These are phyloP conservation scores for Gastrodia elata DNA, from an alignment of 106 monocot species.

Conservation along the genomic window DNA sequence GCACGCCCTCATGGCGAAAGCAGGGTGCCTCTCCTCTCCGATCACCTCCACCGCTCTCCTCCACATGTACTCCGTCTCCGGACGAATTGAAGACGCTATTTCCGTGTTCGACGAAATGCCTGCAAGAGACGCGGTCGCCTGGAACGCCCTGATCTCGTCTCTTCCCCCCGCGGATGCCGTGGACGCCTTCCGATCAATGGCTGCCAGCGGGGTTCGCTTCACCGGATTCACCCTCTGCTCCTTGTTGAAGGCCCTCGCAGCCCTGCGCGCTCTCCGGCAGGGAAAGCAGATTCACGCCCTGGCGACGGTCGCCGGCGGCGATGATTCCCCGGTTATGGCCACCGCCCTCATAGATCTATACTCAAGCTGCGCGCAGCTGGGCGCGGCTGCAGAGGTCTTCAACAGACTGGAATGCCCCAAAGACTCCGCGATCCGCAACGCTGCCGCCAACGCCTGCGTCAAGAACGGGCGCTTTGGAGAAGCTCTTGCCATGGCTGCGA, in stretches of 20 bases:
- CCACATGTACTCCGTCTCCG: slow-evolving; percentile 20
- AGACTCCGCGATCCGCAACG: slow-evolving; percentile 22
- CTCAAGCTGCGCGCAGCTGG: slow-evolving; percentile 21
- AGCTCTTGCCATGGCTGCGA: slow-evolving; percentile 19
- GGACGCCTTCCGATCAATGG: slow-evolving; percentile 24
- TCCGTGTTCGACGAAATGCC: slow-evolving; percentile 49
- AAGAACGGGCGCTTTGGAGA: slow-evolving; percentile 18
- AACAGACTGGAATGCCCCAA: slow-evolving; percentile 11
- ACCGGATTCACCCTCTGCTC: slow-evolving; percentile 36
- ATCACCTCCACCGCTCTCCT: slow-evolving; percentile 41
- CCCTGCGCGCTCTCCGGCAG: background rate
- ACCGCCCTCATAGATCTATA: slow-evolving; percentile 33
- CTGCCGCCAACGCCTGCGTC: slow-evolving; percentile 21
- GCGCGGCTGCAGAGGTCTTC: slow-evolving; percentile 21
- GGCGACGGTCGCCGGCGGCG: slow-evolving; percentile 10
- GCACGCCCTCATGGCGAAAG: slow-evolving; percentile 24
- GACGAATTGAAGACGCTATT: slow-evolving; percentile 13
- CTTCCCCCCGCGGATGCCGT: slow-evolving; percentile 18
- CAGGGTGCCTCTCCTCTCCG: slow-evolving; percentile 14
- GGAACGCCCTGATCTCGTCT: slow-evolving; percentile 48
- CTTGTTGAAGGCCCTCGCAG: slow-evolving; percentile 26
- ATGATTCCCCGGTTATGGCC: slow-evolving; percentile 16
- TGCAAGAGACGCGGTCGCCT: slow-evolving; percentile 24
- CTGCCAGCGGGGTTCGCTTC: slow-evolving; percentile 6
- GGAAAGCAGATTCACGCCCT: slow-evolving; percentile 33